Percentiles rank a stretch among this genome's conserved stretches.
Evolutionary conservation across 2,329 filamentous ascomycete genomes (phyloP).

Genomic region (Coleophoma eucalyptorum): DNA sequence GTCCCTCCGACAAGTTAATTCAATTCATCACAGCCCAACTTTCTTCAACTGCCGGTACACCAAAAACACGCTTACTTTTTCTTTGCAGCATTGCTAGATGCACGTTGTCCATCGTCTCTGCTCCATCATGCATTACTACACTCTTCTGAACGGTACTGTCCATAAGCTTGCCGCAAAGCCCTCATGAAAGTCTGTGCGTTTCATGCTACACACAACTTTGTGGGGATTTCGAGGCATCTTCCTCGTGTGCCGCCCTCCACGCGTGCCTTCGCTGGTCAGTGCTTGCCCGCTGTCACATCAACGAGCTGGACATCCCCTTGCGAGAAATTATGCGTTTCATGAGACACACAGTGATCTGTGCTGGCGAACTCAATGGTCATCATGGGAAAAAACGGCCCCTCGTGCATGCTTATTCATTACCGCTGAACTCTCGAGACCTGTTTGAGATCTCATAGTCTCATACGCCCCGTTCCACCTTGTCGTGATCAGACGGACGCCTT

Average conservation of each 20-base stretch:
- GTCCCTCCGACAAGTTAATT: too few relatives aligned
- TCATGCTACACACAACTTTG: not conserved
- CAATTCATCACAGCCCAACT: too few relatives aligned
- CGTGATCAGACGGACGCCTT: too few relatives aligned
- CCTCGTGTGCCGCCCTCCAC: not conserved
- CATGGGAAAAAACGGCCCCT: too few relatives aligned
- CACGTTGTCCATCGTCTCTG: not conserved
- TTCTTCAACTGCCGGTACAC: not conserved
- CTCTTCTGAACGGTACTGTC: not conserved
- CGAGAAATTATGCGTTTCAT: constrained; percentile 1
- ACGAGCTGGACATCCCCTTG: not conserved
- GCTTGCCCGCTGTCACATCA: not conserved
- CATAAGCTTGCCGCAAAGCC: not conserved
- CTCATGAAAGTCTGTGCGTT: not conserved
- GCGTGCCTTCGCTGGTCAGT: not conserved
- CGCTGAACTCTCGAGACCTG: too few relatives aligned
- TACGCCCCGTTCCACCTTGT: too few relatives aligned
- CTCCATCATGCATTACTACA: not conserved
- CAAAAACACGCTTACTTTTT: not conserved
- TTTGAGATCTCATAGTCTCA: too few relatives aligned
- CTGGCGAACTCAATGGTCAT: not conserved
- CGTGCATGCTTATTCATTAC: too few relatives aligned
- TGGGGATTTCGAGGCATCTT: not conserved
- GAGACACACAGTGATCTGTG: not conserved
- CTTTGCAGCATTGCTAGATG: too few relatives aligned